Conservation (phyloP, 2,329 filamentous ascomycete species). For the Alternaria sp. region DNA sequence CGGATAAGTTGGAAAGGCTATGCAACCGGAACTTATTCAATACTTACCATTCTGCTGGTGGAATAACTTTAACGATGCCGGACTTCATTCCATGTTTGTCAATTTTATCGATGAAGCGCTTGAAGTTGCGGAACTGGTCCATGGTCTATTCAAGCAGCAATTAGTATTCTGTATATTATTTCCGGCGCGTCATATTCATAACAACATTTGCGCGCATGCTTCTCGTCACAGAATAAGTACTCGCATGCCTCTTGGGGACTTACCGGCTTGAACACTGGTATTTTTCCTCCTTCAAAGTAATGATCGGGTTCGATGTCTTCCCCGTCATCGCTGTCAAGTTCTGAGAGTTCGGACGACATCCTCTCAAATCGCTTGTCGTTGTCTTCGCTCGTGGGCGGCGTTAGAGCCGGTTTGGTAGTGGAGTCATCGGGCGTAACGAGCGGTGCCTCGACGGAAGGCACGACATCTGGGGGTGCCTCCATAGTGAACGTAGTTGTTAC, state of each 20-base stretch:
- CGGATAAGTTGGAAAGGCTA: slow-evolving; percentile 19
- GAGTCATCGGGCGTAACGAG: slow-evolving; percentile 35
- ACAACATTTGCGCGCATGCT: slow-evolving; percentile 9
- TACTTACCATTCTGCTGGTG: slow-evolving; percentile 88
- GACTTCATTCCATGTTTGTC: slow-evolving; percentile 97
- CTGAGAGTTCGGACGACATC: slow-evolving; percentile 58
- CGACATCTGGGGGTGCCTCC: slow-evolving; percentile 41
- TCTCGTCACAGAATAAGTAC: neutral
- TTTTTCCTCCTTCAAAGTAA: slow-evolving; percentile 81
- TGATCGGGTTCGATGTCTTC: slow-evolving; percentile 85
- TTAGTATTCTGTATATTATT: slow-evolving; percentile 25
- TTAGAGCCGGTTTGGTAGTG: slow-evolving; percentile 53
- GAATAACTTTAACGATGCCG: slow-evolving; percentile 94
- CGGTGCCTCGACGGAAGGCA: slow-evolving; percentile 47
- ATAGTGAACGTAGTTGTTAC: slow-evolving; percentile 25
- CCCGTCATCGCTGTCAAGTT: slow-evolving; percentile 57
- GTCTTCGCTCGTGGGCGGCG: slow-evolving; percentile 62
- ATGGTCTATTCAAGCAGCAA: slow-evolving; percentile 66
- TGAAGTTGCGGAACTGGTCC: slow-evolving; percentile 93
- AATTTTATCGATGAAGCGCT: slow-evolving; percentile 87
- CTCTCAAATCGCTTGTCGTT: slow-evolving; percentile 56
- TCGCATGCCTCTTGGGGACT: slow-evolving; percentile 45
- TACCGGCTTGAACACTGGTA: slow-evolving; percentile 92
- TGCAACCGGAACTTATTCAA: neutral
- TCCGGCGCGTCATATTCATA: neutral